Evolutionary conservation across 192 early-diverging fungal genomes (phyloP).

Genomic region (Coemansia sp.): DNA sequence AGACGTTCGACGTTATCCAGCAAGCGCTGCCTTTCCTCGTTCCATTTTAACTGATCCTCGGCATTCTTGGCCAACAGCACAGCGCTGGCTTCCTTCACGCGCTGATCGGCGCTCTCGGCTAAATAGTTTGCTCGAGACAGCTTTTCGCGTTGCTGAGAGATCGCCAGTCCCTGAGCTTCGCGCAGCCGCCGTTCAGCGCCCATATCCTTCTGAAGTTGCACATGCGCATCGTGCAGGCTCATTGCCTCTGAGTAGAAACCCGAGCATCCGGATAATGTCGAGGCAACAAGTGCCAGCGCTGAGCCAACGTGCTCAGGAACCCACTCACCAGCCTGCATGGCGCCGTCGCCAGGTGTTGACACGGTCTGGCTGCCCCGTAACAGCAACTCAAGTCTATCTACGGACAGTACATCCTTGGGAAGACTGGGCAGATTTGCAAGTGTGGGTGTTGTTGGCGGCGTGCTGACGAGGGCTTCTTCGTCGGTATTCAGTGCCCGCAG

Average conservation of each 20-base stretch:
- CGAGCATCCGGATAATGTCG: conserved; percentile 27
- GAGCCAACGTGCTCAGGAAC: conserved; percentile 18
- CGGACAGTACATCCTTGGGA: conserved; percentile 4
- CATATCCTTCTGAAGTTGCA: conserved; percentile 32
- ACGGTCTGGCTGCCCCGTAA: neutral
- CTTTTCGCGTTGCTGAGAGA: conserved; percentile 50
- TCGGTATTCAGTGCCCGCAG: conserved; percentile 12
- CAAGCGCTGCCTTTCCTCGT: conserved; percentile 46
- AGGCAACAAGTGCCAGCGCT: conserved; percentile 26
- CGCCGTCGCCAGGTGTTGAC: neutral
- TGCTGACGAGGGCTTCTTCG: conserved; percentile 8
- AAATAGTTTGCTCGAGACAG: conserved; percentile 26
- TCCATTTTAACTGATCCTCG: conserved; percentile 26
- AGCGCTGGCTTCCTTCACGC: conserved; percentile 31
- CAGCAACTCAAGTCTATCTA: conserved; percentile 18
- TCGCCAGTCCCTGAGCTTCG: conserved; percentile 50
- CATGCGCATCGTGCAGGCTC: conserved; percentile 22
- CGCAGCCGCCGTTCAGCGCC: conserved; percentile 48
- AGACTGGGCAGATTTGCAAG: neutral
- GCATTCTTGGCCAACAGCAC: conserved; percentile 22
- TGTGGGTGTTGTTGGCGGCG: conserved; percentile 43
- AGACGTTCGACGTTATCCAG: conserved; percentile 51
- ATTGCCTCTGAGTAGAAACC: conserved; percentile 25
- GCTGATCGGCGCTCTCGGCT: conserved; percentile 40
- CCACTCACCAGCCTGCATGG: neutral